phyloP scores from a whole-genome alignment of 148 eudicot genomes.

The Bassia scoparia region DNA sequence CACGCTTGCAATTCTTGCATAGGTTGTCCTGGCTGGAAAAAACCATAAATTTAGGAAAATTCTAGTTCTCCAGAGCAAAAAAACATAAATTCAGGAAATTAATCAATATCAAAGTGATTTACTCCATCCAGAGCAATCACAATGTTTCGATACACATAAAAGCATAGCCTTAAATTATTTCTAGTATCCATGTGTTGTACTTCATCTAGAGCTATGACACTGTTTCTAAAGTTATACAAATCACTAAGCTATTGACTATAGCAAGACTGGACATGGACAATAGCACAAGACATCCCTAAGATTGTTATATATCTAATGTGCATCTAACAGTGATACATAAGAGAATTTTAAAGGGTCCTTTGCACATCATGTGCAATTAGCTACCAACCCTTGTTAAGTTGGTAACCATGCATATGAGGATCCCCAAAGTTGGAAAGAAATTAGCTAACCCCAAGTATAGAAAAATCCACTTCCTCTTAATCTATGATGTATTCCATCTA shows the following conservation, averaged over 20 bases:
- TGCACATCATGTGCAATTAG: too few species aligned
- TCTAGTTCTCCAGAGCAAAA: not conserved
- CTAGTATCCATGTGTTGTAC: too few species aligned
- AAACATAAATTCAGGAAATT: not conserved
- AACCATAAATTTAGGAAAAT: not conserved
- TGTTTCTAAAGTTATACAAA: not conserved
- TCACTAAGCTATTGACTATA: not conserved
- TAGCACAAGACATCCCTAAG: not conserved
- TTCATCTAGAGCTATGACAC: not conserved
- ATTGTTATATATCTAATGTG: not conserved
- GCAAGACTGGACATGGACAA: too few species aligned
- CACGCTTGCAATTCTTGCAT: constrained; percentile 52
- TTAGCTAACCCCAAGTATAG: too few species aligned
- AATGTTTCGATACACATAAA: too few species aligned
- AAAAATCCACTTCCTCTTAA: too few species aligned
- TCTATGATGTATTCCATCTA: too few species aligned
- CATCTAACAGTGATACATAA: not conserved
- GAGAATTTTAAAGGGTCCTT: not conserved
- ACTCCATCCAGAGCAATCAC: not conserved
- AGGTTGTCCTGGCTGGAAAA: constrained; percentile 40
- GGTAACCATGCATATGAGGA: too few species aligned
- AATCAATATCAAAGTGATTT: not conserved
- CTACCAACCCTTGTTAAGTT: too few species aligned
- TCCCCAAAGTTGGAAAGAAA: too few species aligned
- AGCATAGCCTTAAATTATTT: too few species aligned